These are phyloP conservation scores for Chalciporus piperatus DNA, from an alignment of 768 basidiomycete species.

Conservation along the genomic window DNA sequence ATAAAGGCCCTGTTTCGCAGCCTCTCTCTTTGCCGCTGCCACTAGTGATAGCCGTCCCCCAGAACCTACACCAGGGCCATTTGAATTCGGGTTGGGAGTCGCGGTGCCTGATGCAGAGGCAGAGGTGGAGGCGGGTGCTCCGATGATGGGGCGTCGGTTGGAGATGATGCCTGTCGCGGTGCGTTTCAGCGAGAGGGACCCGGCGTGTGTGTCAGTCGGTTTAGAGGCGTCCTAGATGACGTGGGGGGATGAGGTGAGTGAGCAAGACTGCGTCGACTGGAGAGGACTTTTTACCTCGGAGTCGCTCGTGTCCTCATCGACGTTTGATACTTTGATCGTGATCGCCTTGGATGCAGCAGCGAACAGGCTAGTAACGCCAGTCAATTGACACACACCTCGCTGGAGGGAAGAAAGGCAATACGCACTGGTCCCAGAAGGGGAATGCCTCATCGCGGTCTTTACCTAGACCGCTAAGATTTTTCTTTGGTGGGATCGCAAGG, in stretches of 20 bases:
- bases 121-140: constrained; percentile 43
- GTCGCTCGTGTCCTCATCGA: constrained; percentile 45
- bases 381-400: neutral
- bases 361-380: constrained; percentile 46
- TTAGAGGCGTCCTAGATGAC: constrained; percentile 14
- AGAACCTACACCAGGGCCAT: neutral
- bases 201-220: constrained; percentile 1
- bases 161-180: constrained; percentile 78
- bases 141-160: constrained; percentile 56
- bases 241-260: too few species aligned
- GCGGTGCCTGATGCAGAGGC: constrained; percentile 34
- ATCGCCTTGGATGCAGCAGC: constrained; percentile 81
- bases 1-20: constrained; percentile 74
- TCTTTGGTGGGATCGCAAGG: constrained; percentile 78
- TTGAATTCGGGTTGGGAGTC: constrained; percentile 35
- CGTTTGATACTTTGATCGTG: constrained; percentile 59
- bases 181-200: constrained; percentile 40
- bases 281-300: neutral
- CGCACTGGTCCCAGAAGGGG: constrained; percentile 98
- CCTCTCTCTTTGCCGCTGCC: constrained; percentile 69
- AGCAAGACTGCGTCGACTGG: neutral
- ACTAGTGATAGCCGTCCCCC: constrained; percentile 47
- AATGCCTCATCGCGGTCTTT: constrained; percentile 94
- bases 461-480: constrained; percentile 80
- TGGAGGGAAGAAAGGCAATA: constrained; percentile 11